phyloP scores from a whole-genome alignment of 306 rosid species.

The Luffa acutangula region DNA sequence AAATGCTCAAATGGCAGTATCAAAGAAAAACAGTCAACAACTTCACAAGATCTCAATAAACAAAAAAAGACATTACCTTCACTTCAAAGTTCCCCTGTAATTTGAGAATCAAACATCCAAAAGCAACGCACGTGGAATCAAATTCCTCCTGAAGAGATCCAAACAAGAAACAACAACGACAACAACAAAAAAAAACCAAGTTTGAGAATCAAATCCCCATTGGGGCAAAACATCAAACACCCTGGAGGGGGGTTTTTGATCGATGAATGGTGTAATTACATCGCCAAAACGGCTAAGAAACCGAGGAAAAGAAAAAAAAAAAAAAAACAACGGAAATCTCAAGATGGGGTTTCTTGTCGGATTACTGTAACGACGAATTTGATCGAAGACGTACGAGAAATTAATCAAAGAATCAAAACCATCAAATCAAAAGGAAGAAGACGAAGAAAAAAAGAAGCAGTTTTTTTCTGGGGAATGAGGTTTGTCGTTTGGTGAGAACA shows the following conservation, averaged over 20 bases:
- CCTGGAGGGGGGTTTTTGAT: not conserved
- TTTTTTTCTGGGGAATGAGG: not conserved
- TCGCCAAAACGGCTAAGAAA: not conserved
- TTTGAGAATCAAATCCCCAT: not conserved
- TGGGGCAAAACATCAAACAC: not conserved
- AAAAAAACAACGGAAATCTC: conserved; percentile 1
- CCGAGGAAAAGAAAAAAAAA: not conserved
- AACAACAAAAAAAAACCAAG: not conserved
- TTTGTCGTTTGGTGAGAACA: not conserved
- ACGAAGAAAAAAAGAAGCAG: not conserved
- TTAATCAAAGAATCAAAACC: not conserved
- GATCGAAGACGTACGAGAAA: not conserved
- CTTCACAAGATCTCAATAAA: not conserved
- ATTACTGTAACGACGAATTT: not conserved
- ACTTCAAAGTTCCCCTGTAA: not conserved
- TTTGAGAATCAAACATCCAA: not conserved
- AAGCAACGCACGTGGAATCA: not conserved
- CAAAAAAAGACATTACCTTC: not conserved
- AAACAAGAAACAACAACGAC: not conserved
- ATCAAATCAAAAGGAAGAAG: not conserved
- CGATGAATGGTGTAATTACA: not conserved
- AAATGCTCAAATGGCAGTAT: not conserved
- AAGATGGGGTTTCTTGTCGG: not conserved
- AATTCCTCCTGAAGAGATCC: not conserved
- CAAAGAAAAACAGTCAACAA: not conserved